Base-by-base conservation (phyloP, 495 filamentous ascomycete genomes). In the Aspergillus biplanus region DNA sequence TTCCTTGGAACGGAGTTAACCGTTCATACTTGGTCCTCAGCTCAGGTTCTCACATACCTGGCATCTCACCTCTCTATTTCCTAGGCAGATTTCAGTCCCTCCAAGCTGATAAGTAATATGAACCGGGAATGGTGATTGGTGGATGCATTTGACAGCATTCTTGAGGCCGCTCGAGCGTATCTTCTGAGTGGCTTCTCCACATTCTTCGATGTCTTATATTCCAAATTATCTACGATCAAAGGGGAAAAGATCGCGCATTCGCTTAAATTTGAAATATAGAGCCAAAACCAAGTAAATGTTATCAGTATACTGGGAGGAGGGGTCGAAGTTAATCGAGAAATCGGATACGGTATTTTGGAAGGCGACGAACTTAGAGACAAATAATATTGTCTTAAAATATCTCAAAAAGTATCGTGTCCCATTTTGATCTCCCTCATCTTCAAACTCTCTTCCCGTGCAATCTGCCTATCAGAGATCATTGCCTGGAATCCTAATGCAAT, bases 401-500 rank as follows among this genome's bases (percentile, higher is more conserved):
- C 47, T 11, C 39, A 44, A 15, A 50, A 50, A 50, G 7, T 50
- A 50, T 49, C 15, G 8, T 16, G 4, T 50, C 7, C 16, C 16
- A 50, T 18, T 18, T 9, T 50, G 21, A 50, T 21, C 11, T 50
- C 11, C 47, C 21, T 27, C 21, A 27, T 27, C 1, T 27, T 27
- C 47, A 50, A 21, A 50, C 47, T 50, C 11, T 21, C 52, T 34
- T 32, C 56, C 61, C 57, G 44, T 46, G 61, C 61, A 53, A 63
- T 54, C 52, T 31, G 49, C 49, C 61, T 64, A 65, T 65, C 67
- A 69, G 49, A 56, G 33, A 48, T 16, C 50, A 53, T 53, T 39
- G 35, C 61, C 61, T 63, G 58, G 13, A 59, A 48, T 42, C 27
- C 31, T 18, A 33, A 55, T 37, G 57, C 60, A 59, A 60, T 61